A percentile compares a stretch with the other conserved stretches of the same genome.
phyloP scores from a whole-genome alignment of 768 basidiomycete species.

The Tricholoma hemisulphureum region DNA sequence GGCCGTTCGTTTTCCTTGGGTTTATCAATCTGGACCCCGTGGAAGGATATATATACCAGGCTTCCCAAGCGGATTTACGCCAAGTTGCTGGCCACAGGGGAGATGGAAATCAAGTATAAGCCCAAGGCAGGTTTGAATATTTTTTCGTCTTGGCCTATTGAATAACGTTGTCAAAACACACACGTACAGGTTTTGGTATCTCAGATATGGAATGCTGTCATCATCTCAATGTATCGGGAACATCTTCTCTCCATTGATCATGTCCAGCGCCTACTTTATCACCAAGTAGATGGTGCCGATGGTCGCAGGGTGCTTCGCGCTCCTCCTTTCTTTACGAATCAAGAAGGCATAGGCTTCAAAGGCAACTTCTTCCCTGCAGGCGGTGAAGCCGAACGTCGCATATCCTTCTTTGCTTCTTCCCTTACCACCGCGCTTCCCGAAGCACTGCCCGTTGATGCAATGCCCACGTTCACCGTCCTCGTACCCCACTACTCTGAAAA shows the following conservation, averaged over 20 bases:
- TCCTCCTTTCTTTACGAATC: constrained; percentile 97
- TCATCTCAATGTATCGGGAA: constrained; percentile 99
- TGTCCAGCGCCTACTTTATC: constrained; percentile 95
- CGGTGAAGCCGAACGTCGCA: constrained; percentile 94
- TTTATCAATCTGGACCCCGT: constrained; percentile 98
- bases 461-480: constrained; percentile 99
- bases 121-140: constrained; percentile 65
- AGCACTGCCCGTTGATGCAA: constrained; percentile 92
- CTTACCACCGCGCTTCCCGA: constrained; percentile 95
- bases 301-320: constrained; percentile 91
- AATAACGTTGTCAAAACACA: no score
- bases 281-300: constrained; percentile 89
- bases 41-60: constrained; percentile 95
- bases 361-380: constrained; percentile 90
- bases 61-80: constrained; percentile 98
- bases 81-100: constrained; percentile 90
- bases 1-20: constrained; percentile 89
- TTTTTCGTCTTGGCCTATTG: not conserved
- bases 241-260: constrained; percentile 97
- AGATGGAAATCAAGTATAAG: constrained; percentile 99
- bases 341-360: constrained; percentile 67
- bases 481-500: constrained; percentile 99
- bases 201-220: constrained; percentile 99
- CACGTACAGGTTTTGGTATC: constrained; percentile 88
- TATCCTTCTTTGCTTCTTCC: constrained; percentile 98